Base-by-base conservation (phyloP, 257 asterid genomes). In the Ehretia macrophylla region DNA sequence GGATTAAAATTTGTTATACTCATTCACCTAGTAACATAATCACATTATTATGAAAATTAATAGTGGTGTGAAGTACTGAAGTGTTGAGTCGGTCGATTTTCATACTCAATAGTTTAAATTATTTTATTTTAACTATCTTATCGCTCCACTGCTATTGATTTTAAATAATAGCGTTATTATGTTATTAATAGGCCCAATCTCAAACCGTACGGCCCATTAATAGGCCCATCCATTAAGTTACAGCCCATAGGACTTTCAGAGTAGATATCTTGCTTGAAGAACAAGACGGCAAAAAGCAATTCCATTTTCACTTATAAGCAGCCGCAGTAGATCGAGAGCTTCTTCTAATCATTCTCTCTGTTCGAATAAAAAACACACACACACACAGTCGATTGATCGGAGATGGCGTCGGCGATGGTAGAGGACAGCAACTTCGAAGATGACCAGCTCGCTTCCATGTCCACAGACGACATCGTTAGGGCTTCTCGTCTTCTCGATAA, bases 401-500 rank as follows among this genome's bases (percentile, higher is more conserved):
- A 50, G 39, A 87, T 88, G 98, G 95, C 95, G 61, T 73, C 92
- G 46, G 81, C 96, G 67, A 91, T 91, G 96, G 90, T 65, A 4
- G 95, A 85, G 55, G 98, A 91, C 72, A 67, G 54, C 72, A 84
- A 67, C 59, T 81, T 85, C 58, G 96, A 88, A 66, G 95, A 88
- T 21, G 95, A 88, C 54, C 92, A 84, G 78, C 72, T 91, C 0
- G 49, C 83, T 0, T 67, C 95, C 10, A 91, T 91, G 96, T 77
- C 82, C n/a, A 84, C 91, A 0, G 96, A 91, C 3, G 98, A 91
- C 58, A 73, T 91, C 50, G 62, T 55, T 63, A 87, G 96, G 70
- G 94, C 92, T 59, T 91, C 98, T 60, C 94, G 98, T 48, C 88
- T 91, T 16, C 92, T 91, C 37, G 96, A 88, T 62, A 91, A 77